These are phyloP conservation scores for Wickerhamomyces kurtzmanii DNA, from an alignment of 805 yeast species.

Conservation along the genomic window DNA sequence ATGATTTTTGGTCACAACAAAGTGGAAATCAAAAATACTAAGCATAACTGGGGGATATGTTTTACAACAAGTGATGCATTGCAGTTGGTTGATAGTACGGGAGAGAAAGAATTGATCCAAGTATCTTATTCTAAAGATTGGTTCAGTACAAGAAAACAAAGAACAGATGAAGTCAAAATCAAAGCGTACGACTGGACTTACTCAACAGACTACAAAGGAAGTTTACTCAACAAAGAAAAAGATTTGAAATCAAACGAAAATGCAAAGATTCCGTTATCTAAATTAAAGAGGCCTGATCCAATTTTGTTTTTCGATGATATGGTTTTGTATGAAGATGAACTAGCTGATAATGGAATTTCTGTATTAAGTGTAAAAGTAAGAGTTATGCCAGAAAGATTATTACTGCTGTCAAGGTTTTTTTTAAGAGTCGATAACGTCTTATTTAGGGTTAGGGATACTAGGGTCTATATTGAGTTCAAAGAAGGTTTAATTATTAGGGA, in stretches of 20 bases:
- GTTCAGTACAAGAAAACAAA: conserved; percentile 30
- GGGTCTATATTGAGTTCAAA: conserved; percentile 72
- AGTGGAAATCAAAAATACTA: conserved; percentile 38
- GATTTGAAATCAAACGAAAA: conserved; percentile 16
- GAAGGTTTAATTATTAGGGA: conserved; percentile 62
- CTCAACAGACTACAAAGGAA: conserved; percentile 70
- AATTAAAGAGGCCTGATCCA: conserved; percentile 68
- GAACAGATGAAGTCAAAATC: conserved; percentile 36
- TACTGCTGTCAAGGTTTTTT: conserved; percentile 69
- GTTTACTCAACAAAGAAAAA: conserved; percentile 15
- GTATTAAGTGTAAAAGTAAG: conserved; percentile 70
- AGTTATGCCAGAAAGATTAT: conserved; percentile 76
- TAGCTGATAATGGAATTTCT: conserved; percentile 93
- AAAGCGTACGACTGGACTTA: conserved; percentile 97
- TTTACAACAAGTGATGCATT: conserved; percentile 78
- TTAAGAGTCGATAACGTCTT: conserved; percentile 86
- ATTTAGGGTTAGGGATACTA: conserved; percentile 73
- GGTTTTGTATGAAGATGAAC: conserved; percentile 85
- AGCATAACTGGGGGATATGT: conserved; percentile 34
- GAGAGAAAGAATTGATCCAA: conserved; percentile 38
- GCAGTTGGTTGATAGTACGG: conserved; percentile 44
- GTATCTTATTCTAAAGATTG: conserved; percentile 88
- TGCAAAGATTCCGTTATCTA: conserved; percentile 53
- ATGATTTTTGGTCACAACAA: conserved; percentile 90
- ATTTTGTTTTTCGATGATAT: conserved; percentile 85